Base-by-base conservation (phyloP, 352 stramenopile genomes). In the Phytophthora tentaculata region DNA sequence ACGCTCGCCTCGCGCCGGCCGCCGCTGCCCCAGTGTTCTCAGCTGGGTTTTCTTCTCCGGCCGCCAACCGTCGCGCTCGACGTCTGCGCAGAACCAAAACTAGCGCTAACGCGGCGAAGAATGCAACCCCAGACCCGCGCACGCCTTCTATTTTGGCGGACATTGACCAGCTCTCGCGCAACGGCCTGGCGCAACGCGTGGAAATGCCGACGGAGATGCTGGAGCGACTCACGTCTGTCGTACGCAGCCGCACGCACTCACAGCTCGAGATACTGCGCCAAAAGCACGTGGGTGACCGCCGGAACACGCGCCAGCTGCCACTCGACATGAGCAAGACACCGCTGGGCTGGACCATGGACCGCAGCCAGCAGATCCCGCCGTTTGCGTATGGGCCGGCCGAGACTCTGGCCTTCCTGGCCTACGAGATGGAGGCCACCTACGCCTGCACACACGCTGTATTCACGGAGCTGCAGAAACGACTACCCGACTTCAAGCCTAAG, bases 271-370 rank as follows among this genome's bases (percentile, higher is more conserved):
- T 79, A 24, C 68, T 96, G 48, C 82, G 83, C 24, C 77, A 89
- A 44, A 81, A 90, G 58, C 67, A 86, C 50, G 54, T 76, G 20
- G 68, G 83, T 54, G 77, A 89, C 62, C 71, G 72, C 17, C 75
- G 60, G 43, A 84, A 80, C 23, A 76, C 76, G 20, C 81, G 81
- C 43, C 52, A 81, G 50, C 62, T 93, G 48, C 88, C 88, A 22
- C 70, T 90, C n/a, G 81, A 94, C 22, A 91, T 87, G 80, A 83
- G 89, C 77, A 91, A 93, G 60, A 81, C 73, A 43, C 78, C 86
- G 45, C 56, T 96, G 17, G 88, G 88, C 29, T 96, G 88, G 88
- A 88, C 86, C 20, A 84, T 94, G 66, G 78, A 91, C 61, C 83
- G 83, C 57, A 77, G 74, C 5, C 32, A 80, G 50, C 81, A 91